Evolutionary conservation across 805 yeast genomes (phyloP), one percentile per base, ranked within the genome.

Genomic region (Kodamaea kakaduensis): DNA sequence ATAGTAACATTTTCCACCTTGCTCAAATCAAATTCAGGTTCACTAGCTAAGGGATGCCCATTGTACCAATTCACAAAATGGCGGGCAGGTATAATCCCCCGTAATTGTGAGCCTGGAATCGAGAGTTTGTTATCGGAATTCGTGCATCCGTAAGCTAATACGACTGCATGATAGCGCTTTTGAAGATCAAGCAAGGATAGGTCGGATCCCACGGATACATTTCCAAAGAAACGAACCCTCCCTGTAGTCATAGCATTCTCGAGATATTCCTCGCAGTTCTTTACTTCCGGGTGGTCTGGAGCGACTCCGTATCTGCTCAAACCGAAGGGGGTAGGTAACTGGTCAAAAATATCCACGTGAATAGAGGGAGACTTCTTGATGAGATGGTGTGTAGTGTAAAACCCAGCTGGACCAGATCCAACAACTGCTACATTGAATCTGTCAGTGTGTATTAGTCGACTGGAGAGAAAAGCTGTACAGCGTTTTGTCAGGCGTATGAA

Each of bases 281-380:
- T 90, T 20, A 93, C 97, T 51, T 93, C 97, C 0, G 96, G 96
- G 59, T 93, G 97, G 59, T 93, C 99, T 2, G 99, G 99, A 0
- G 98, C 97, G n/a, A 93, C 97, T 1, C 99, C 99, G 54, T 75
- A 89, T 22, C 99, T 62, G 26, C 89, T 79, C 21, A 93, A 68
- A 0, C 99, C 99, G 62, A 73, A 90, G 0, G 98, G 98, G 5
- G 88, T 80, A 0, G 97, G 96, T 17, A 80, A 63, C 43, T 77
- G 72, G 51, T 93, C 99, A 64, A 79, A 88, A 58, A 90, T 69
- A 41, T 86, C 93, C 3, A 89, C 69, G 38, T 71, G 33, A n/a
- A 67, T 31, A 3, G 47, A 40, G 23, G 2, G 57, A 10, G 58
- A 57, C 40, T 69, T 73, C 39, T 76, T 76, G 25, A 88, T 61